Conservation (phyloP, 306 rosid genomes). For the Trichosanthes truncata region DNA sequence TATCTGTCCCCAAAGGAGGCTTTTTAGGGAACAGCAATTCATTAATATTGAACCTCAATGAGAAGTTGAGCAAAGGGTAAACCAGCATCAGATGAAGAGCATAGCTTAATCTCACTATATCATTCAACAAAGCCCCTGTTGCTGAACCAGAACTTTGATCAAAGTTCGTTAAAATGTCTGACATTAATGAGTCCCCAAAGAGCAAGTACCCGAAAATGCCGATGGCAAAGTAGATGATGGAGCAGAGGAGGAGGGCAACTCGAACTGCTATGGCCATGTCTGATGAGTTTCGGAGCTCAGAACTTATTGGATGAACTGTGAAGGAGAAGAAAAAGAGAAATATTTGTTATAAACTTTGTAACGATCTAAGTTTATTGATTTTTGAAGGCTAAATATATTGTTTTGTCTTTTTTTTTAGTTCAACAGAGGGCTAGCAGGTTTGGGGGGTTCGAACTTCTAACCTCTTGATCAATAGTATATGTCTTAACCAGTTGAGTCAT, state of each 20-base stretch:
- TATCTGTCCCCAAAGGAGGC: slow-evolving; percentile 42
- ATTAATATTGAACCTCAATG: slow-evolving; percentile 73
- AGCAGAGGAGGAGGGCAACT: slow-evolving; percentile 54
- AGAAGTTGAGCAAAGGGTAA: slow-evolving; percentile 75
- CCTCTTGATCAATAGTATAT: too few relatives aligned
- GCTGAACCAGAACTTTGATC: slow-evolving; percentile 44
- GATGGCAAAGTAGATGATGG: slow-evolving; percentile 45
- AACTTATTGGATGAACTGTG: slow-evolving; percentile 88
- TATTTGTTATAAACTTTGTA: too few relatives aligned
- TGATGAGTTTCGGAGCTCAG: slow-evolving; percentile 56
- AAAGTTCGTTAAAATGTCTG: slow-evolving; percentile 76
- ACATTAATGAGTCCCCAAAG: slow-evolving; percentile 66
- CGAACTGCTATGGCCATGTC: slow-evolving; percentile 63
- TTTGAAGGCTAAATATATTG: too few relatives aligned
- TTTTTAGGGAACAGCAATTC: slow-evolving; percentile 60
- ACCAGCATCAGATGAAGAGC: slow-evolving; percentile 83
- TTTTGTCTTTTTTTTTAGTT: too few relatives aligned
- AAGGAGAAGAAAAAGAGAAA: background rate
- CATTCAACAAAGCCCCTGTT: slow-evolving; percentile 51
- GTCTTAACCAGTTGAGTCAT: too few relatives aligned
- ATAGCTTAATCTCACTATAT: slow-evolving; percentile 65
- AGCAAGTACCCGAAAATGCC: slow-evolving; percentile 84
- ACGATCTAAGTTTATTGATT: background rate
- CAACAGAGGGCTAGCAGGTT: too few relatives aligned
- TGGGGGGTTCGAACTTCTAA: too few relatives aligned